phyloP scores from a whole-genome alignment of 2,329 filamentous ascomycete species.

The Claviceps fusiformis region DNA sequence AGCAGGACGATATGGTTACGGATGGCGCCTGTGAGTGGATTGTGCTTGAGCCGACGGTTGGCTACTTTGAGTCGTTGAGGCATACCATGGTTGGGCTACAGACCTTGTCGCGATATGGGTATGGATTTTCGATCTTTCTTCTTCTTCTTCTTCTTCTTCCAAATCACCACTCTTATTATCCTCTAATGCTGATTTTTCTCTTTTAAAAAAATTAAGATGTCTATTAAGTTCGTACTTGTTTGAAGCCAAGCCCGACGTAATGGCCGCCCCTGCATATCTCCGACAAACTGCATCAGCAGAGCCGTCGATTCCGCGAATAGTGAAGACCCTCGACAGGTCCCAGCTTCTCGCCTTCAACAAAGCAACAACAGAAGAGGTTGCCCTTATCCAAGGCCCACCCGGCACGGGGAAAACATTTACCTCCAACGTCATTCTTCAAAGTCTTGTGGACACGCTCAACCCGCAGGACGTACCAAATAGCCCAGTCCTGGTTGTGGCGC shows the following conservation, averaged over 20 bases:
- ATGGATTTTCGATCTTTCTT: conserved; percentile 15
- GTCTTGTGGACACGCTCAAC: conserved; percentile 27
- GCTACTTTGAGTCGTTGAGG: conserved; percentile 66
- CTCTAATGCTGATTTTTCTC: background rate
- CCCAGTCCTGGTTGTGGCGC: conserved; percentile 67
- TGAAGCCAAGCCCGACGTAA: conserved; percentile 20
- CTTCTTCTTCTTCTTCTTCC: conserved; percentile 12
- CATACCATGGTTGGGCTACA: conserved; percentile 65
- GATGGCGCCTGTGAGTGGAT: conserved; percentile 57
- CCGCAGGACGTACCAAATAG: conserved; percentile 15
- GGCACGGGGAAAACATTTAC: conserved; percentile 67
- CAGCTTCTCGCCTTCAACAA: conserved; percentile 55
- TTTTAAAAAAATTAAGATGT: conserved; percentile 25
- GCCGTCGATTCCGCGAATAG: conserved; percentile 1
- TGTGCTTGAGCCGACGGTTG: conserved; percentile 63
- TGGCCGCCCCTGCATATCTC: conserved; percentile 19
- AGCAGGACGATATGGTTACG: conserved; percentile 43
- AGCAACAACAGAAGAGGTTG: conserved; percentile 58
- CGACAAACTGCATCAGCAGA: background rate
- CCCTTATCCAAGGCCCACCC: conserved; percentile 74
- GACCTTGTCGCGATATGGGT: conserved; percentile 38
- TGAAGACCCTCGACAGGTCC: conserved; percentile 47
- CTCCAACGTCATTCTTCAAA: conserved; percentile 52
- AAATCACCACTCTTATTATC: background rate
- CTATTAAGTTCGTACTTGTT: conserved; percentile 50